phyloP scores from a whole-genome alignment of 805 yeast genomes.

The Priceomyces carsonii region DNA sequence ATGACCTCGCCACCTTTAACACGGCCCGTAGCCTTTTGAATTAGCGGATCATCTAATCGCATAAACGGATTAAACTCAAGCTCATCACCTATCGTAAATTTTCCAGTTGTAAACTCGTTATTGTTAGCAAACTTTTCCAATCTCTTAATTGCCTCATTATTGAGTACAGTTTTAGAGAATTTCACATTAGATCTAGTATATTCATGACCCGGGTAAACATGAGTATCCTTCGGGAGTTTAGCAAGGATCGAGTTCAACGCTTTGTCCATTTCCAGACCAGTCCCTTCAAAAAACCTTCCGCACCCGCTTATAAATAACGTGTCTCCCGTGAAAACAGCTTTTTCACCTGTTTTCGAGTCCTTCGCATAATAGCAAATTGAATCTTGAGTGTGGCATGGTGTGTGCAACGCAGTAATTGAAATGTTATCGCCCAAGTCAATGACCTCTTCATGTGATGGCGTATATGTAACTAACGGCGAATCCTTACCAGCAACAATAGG shows the following conservation, averaged over 20 bases:
- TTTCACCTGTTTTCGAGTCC: slow-evolving; percentile 63
- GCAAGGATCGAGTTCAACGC: slow-evolving; percentile 64
- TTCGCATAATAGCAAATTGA: slow-evolving; percentile 82
- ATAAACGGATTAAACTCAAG: slow-evolving; percentile 84
- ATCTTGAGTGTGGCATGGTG: slow-evolving; percentile 98
- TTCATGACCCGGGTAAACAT: slow-evolving; percentile 93
- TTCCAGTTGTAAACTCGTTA: slow-evolving; percentile 81
- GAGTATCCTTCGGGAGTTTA: slow-evolving; percentile 64
- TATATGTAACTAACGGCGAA: slow-evolving; percentile 67
- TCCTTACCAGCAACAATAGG: slow-evolving; percentile 85
- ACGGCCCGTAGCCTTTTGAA: slow-evolving; percentile 59
- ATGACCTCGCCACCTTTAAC: slow-evolving; percentile 56
- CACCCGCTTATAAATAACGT: slow-evolving; percentile 93
- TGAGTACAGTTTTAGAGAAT: slow-evolving; percentile 69
- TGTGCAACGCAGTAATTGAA: slow-evolving; percentile 77
- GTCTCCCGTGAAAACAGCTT: slow-evolving; percentile 92
- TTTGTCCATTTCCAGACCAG: slow-evolving; percentile 73
- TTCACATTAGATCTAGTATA: slow-evolving; percentile 81
- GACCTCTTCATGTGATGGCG: slow-evolving; percentile 66
- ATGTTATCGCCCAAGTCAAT: slow-evolving; percentile 65
- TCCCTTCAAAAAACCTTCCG: slow-evolving; percentile 95
- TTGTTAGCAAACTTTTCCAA: slow-evolving; percentile 51
- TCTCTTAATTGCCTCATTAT: slow-evolving; percentile 51
- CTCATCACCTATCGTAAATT: slow-evolving; percentile 84
- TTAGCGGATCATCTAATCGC: slow-evolving; percentile 66